Evolutionary conservation across 768 basidiomycete species (phyloP), one percentile per base, ranked within the genome.

Genomic region (Calocybe gangraenosa): DNA sequence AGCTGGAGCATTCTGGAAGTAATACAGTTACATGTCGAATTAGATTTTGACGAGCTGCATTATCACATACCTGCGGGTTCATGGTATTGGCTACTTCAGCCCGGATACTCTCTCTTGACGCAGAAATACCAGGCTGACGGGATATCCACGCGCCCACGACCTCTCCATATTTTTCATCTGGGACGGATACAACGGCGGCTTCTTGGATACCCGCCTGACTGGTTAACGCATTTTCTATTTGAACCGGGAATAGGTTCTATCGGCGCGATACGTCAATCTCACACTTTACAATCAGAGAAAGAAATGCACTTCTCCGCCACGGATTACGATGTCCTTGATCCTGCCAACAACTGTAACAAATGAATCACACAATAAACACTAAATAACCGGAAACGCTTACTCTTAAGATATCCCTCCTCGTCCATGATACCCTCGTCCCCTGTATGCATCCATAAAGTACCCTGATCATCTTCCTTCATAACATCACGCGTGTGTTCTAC

Each of bases 241-340:
- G 82, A 36, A 91, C 79, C 3, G 92, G 84, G 63, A 87, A 86
- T 43, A 93, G 66, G 63, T 94, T 88, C 80, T 44, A 14, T 30
- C 15, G 14, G 14, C 22, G 21, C 17, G 11, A 23, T 23, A 32
- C 33, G 21, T n/a, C 20, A 20, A 14, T 14, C 34, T 17, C 3
- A 23, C 13, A 21, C 14, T 18, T 39, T 11, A 22, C 34, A 39
- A 37, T 33, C 4, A 20, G 37, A 30, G 32, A 22, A 34, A 28
- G 11, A 28, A 21, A 37, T 65, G 9, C 49, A 84, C 85, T 73
- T 92, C 89, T 50, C 89, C 89, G 14, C 87, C 89, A 15, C 89
- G 82, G 51, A 92, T 91, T 53, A 92, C 89, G 42, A 91, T 78
- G 59, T 92, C 89, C 79, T 91, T 91, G 44, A 81, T 83, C 47